A percentile compares a stretch with the other conserved stretches of the same genome.
Conservation (phyloP, 1,284 basidiomycete species). For the Rhodotorula sp. region DNA sequence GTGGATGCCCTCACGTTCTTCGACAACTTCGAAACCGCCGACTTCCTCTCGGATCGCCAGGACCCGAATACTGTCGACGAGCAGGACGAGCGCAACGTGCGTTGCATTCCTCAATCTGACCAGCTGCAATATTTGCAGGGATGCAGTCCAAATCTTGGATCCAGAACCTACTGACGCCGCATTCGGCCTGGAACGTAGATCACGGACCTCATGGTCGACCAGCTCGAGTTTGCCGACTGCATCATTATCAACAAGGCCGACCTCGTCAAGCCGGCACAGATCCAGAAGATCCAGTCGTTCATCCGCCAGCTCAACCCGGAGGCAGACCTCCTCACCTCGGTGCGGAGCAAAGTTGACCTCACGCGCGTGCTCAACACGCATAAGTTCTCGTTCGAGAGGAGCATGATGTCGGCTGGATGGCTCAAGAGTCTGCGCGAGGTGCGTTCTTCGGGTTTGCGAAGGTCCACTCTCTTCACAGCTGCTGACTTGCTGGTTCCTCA, state of each 20-base stretch:
- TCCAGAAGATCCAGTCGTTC: slow-evolving; percentile 50
- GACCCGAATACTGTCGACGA: slow-evolving; percentile 48
- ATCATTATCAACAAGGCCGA: slow-evolving; percentile 55
- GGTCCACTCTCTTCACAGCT: neutral
- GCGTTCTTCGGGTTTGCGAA: slow-evolving; percentile 15
- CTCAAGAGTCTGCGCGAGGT: slow-evolving; percentile 52
- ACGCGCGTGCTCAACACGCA: slow-evolving; percentile 51
- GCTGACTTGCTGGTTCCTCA: slow-evolving; percentile 36
- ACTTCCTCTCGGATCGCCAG: slow-evolving; percentile 54
- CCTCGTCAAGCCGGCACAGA: slow-evolving; percentile 45
- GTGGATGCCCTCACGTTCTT: slow-evolving; percentile 52
- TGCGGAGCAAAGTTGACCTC: slow-evolving; percentile 51
- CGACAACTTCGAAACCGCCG: slow-evolving; percentile 54
- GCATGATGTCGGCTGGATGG: slow-evolving; percentile 55
- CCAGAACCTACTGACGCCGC: too few species aligned
- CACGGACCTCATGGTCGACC: slow-evolving; percentile 54
- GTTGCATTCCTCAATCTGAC: neutral
- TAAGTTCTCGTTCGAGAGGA: slow-evolving; percentile 54
- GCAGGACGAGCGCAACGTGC: slow-evolving; percentile 54
- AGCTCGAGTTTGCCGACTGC: slow-evolving; percentile 56
- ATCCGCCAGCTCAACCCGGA: slow-evolving; percentile 54
- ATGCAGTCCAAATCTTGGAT: too few species aligned
- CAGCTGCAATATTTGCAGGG: neutral
- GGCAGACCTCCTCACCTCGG: slow-evolving; percentile 31
- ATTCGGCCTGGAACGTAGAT: too few species aligned